phyloP scores from a whole-genome alignment of 805 yeast species.

The Candida nanaspora region DNA sequence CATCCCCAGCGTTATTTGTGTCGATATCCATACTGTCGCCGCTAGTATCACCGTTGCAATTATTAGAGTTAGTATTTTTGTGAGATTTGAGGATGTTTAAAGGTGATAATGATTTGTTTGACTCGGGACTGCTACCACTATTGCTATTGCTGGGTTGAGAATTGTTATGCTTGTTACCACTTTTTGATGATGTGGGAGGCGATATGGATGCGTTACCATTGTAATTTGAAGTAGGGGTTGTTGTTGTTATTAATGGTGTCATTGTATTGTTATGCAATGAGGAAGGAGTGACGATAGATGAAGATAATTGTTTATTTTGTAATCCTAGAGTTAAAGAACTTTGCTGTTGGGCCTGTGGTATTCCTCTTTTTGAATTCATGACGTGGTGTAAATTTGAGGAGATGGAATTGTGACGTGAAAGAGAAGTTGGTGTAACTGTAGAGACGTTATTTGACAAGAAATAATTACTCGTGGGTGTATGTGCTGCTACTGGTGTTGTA shows the following conservation, averaged over 20 bases:
- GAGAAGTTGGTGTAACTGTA: constrained; percentile 8
- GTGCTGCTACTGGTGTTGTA: neutral
- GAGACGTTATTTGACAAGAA: constrained; percentile 4
- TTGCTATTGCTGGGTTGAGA: neutral
- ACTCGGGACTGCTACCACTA: neutral
- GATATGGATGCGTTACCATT: neutral
- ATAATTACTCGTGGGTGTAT: neutral
- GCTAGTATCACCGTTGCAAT: neutral
- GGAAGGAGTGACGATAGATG: no score
- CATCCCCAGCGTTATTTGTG: neutral
- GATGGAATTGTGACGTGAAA: constrained; percentile 19
- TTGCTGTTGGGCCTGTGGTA: neutral
- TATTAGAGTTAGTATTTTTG: neutral
- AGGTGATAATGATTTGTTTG: neutral
- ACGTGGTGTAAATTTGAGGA: constrained; percentile 21
- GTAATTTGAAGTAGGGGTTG: no score
- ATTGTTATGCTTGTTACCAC: neutral
- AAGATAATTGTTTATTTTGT: neutral
- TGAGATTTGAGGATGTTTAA: neutral
- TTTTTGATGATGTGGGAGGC: no score
- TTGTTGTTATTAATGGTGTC: no score
- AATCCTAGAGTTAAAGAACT: neutral
- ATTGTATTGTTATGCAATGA: no score
- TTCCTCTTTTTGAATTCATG: constrained; percentile 19
- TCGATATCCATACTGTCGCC: neutral